Percentiles rank a stretch among this genome's conserved stretches.
Conservation (phyloP, 495 filamentous ascomycete species). For the Penicillium coffeae region DNA sequence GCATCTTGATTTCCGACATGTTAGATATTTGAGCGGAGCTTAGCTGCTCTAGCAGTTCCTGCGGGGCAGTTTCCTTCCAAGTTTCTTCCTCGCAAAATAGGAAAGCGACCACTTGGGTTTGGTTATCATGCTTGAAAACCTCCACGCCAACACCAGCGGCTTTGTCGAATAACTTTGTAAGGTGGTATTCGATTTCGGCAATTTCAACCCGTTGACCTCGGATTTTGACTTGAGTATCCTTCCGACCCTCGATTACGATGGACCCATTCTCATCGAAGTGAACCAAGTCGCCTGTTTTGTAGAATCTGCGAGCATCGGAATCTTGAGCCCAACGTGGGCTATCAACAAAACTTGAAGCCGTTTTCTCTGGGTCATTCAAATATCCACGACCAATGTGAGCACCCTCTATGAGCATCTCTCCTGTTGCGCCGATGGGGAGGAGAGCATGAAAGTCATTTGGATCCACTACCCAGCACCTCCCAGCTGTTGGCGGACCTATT, state of each 20-base stretch:
- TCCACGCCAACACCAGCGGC: constrained; percentile 8
- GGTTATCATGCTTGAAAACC: constrained; percentile 6
- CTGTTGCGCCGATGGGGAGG: constrained; percentile 36
- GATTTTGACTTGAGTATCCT: constrained; percentile 41
- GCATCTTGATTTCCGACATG: not conserved
- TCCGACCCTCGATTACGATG: constrained; percentile 25
- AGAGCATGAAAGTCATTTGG: constrained; percentile 30
- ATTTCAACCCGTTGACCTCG: constrained; percentile 43
- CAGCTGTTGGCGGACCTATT: not conserved
- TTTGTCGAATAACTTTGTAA: constrained; percentile 11
- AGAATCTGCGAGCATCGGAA: constrained; percentile 17
- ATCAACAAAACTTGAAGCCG: constrained; percentile 10
- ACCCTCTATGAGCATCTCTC: constrained; percentile 45
- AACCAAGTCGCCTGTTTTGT: constrained; percentile 33
- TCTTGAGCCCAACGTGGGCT: not conserved
- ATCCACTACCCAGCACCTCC: constrained; percentile 31
- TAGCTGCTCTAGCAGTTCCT: not conserved
- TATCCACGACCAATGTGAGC: constrained; percentile 38
- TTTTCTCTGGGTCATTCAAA: constrained; percentile 34
- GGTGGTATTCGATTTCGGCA: constrained; percentile 33
- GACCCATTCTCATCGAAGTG: constrained; percentile 19
- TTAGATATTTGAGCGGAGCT: not conserved
- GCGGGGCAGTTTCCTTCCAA: not conserved
- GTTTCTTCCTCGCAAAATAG: not conserved
- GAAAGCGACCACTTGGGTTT: not conserved